These are phyloP conservation scores for Artemisia argyi DNA, from an alignment of 129 eudicot species.

Conservation along the genomic window DNA sequence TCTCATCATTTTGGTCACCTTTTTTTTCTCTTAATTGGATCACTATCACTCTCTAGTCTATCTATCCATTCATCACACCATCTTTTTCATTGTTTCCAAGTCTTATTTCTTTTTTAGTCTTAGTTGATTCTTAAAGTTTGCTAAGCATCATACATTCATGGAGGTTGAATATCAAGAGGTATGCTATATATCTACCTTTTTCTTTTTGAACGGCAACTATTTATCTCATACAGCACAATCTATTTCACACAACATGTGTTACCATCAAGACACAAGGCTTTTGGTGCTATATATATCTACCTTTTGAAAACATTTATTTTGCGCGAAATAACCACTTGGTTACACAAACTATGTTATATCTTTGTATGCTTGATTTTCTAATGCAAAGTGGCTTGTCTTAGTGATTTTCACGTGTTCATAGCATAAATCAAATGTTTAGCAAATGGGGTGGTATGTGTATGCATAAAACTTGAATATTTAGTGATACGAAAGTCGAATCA, in stretches of 20 bases:
- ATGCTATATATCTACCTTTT: conserved; percentile 7
- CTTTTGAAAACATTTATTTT: background rate
- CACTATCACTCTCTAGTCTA: background rate
- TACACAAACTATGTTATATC: background rate
- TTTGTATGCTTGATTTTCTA: conserved; percentile 11
- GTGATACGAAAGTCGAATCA: too few species aligned
- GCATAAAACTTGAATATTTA: too few species aligned
- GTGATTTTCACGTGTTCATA: background rate
- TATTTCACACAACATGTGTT: too few species aligned
- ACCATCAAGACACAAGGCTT: too few species aligned
- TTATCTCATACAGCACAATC: too few species aligned
- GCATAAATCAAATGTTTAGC: background rate
- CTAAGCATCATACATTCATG: conserved; percentile 33
- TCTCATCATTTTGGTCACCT: conserved; percentile 4
- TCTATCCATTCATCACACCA: background rate
- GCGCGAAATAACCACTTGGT: too few species aligned
- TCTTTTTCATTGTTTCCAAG: background rate
- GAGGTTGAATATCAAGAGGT: conserved; percentile 78
- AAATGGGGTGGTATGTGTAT: too few species aligned
- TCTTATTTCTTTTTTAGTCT: background rate
- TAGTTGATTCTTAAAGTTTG: conserved; percentile 1
- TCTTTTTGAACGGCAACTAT: background rate
- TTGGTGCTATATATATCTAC: conserved; percentile 10
- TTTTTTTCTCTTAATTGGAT: conserved; percentile 1
- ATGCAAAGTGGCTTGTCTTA: background rate